Conservation (phyloP, 2,329 filamentous ascomycete genomes). For the Phialocephala sp. region DNA sequence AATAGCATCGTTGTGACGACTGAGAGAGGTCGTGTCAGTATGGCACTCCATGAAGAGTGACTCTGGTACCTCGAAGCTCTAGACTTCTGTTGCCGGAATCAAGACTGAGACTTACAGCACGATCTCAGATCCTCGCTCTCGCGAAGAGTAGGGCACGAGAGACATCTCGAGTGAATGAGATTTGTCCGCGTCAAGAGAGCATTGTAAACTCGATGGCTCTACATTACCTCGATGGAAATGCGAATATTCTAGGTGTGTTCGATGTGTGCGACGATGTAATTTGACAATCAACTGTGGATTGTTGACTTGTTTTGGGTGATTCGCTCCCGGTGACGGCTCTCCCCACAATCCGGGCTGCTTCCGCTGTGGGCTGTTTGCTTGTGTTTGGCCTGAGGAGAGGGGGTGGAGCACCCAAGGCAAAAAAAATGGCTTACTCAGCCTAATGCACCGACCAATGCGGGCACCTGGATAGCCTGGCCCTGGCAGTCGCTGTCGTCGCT, state of each 20-base stretch:
- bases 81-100: too few relatives aligned
- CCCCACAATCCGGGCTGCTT: background rate
- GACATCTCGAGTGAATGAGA: constrained; percentile 8
- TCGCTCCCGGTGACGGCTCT: background rate
- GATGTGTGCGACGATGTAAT: background rate
- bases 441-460: too few relatives aligned
- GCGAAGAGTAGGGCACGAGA: constrained; percentile 7
- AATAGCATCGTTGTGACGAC: constrained; percentile 89
- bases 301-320: constrained; percentile 10
- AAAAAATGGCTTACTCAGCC: background rate
- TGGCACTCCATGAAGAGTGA: background rate
- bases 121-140: constrained; percentile 2
- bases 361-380: background rate
- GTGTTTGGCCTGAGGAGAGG: too few relatives aligned
- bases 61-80: background rate
- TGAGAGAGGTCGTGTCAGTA: constrained; percentile 47
- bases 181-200: background rate
- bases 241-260: background rate
- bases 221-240: background rate
- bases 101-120: constrained; percentile 9
- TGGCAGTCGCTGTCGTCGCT: too few relatives aligned
- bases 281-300: background rate
- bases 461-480: too few relatives aligned
- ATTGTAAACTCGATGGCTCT: background rate
- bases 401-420: background rate